phyloP scores from a whole-genome alignment of 164 flowering plant genomes.

The Annona cherimola region DNA sequence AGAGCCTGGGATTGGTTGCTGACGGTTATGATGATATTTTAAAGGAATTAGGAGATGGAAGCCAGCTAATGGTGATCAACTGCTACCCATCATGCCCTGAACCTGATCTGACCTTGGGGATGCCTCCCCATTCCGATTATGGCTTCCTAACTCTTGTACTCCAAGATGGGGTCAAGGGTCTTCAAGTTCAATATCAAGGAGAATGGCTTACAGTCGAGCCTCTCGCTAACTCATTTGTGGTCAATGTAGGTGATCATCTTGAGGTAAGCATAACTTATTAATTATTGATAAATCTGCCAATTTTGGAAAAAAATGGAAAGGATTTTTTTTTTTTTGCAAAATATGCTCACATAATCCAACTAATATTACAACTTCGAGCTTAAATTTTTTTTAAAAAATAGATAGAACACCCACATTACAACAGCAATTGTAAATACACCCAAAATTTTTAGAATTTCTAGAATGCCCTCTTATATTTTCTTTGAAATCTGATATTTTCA shows the following conservation, averaged over 20 bases:
- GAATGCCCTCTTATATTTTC: too few species aligned
- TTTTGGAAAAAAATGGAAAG: too few species aligned
- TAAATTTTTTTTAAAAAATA: too few species aligned
- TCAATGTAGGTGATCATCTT: slow-evolving; percentile 51
- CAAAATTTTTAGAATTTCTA: too few species aligned
- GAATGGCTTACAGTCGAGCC: slow-evolving; percentile 32
- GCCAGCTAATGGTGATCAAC: slow-evolving; percentile 47
- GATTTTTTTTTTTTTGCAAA: too few species aligned
- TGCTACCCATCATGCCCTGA: slow-evolving; percentile 52
- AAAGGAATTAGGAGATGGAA: slow-evolving; percentile 35
- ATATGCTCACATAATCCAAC: too few species aligned
- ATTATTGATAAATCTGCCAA: too few species aligned
- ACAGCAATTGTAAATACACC: too few species aligned
- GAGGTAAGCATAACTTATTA: slow-evolving; percentile 22
- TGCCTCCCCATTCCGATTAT: slow-evolving; percentile 59
- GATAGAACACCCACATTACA: too few species aligned
- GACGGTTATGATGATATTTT: slow-evolving; percentile 19
- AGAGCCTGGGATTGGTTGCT: slow-evolving; percentile 42
- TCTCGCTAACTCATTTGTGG: slow-evolving; percentile 29
- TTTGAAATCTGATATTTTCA: too few species aligned
- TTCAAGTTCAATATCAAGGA: slow-evolving; percentile 29
- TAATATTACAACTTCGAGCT: too few species aligned
- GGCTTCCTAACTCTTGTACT: slow-evolving; percentile 41
- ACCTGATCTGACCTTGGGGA: slow-evolving; percentile 30
- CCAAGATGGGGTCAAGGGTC: slow-evolving; percentile 38